Evolutionary conservation across 345 rosid species (phyloP).

Genomic region (Eucalyptus erythrocorys): DNA sequence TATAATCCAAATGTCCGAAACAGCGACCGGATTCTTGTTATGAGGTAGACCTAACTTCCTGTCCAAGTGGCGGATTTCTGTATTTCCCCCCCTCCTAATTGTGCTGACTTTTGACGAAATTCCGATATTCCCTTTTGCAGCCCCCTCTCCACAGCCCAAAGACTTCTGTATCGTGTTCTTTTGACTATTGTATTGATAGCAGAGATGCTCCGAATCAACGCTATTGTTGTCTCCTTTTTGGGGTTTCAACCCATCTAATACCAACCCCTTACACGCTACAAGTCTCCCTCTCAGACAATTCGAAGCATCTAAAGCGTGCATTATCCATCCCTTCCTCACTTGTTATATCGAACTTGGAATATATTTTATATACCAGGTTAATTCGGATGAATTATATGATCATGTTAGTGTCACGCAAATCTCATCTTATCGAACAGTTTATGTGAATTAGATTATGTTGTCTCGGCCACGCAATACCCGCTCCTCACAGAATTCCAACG

Average conservation of each 20-base stretch:
- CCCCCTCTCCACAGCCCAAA: not conserved
- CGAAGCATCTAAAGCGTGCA: not conserved
- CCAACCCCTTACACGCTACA: not conserved
- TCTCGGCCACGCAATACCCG: not conserved
- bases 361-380: accelerated
- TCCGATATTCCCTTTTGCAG: not conserved
- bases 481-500: not conserved
- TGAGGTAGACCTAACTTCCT: not conserved
- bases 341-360: not conserved
- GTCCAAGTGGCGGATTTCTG: not conserved
- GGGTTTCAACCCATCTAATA: slow-evolving; percentile 6
- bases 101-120: not conserved
- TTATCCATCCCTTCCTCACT: not conserved
- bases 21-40: not conserved
- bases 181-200: not conserved
- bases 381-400: accelerated
- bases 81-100: not conserved
- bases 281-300: not conserved
- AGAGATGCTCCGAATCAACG: not conserved
- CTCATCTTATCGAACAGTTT: accelerated
- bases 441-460: accelerated
- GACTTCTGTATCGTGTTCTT: not conserved
- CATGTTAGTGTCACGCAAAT: not conserved
- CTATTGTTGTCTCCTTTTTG: not conserved
- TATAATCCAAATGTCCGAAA: not conserved